Evolutionary conservation across 192 early-diverging fungal species (phyloP).

Genomic region (Coemansia sp.): DNA sequence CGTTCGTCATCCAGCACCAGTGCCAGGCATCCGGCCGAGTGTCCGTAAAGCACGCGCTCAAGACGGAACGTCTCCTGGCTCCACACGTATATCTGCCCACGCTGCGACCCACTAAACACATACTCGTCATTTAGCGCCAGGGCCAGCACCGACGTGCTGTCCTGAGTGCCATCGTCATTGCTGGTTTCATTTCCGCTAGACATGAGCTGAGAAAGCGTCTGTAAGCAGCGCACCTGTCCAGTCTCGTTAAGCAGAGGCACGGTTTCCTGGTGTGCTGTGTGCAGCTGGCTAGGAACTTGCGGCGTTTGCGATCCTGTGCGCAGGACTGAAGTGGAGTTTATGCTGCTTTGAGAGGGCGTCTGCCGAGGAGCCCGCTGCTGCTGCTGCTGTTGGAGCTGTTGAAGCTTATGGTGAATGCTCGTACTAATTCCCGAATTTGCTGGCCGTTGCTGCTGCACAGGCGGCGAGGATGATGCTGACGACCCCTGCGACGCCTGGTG

Average conservation of each 20-base stretch:
- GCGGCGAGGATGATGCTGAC: conserved; percentile 1
- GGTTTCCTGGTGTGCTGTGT: neutral
- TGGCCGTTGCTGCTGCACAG: neutral
- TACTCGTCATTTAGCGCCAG: conserved; percentile 57
- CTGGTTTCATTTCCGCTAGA: conserved; percentile 36
- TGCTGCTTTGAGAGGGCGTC: conserved; percentile 25
- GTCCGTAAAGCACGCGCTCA: conserved; percentile 18
- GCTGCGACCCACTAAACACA: conserved; percentile 70
- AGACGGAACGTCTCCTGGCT: conserved; percentile 59
- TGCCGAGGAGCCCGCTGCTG: conserved; percentile 7
- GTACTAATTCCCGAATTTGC: neutral
- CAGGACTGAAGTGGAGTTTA: conserved; percentile 1
- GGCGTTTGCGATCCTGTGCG: conserved; percentile 10
- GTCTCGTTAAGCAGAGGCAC: conserved; percentile 4
- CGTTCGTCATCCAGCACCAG: conserved; percentile 9
- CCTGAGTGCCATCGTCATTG: conserved; percentile 2
- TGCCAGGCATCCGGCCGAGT: conserved; percentile 33
- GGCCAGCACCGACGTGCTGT: conserved; percentile 54
- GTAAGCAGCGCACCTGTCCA: conserved; percentile 17
- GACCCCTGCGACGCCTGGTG: conserved; percentile 2
- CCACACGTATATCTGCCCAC: conserved; percentile 62
- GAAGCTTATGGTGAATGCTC: conserved; percentile 2
- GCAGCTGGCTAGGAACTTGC: neutral
- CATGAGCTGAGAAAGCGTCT: conserved; percentile 14
- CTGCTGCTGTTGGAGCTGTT: conserved; percentile 8